Evolutionary conservation across 768 basidiomycete species (phyloP), one percentile per base, ranked within the genome.

Genomic region (Kwoniella europaea): DNA sequence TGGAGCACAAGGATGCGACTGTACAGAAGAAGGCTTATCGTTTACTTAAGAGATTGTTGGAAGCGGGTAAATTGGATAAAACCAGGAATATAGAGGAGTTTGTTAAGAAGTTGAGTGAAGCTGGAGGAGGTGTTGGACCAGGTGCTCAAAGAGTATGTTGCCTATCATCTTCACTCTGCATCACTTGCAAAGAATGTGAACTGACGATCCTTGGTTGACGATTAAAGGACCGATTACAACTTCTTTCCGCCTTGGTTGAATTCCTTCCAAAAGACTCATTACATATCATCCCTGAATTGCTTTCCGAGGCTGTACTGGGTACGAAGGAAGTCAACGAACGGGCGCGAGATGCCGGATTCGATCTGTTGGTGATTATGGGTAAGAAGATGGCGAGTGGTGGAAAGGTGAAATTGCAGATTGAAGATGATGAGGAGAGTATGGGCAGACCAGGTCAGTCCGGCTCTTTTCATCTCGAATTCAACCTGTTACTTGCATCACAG

Each of bases 311-410:
- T 15, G 92, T 98, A 10, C 85, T 99, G 29, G 94, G 92, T 1
- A 98, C 95, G 13, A 99, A 99, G 82, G 96, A 99, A 81, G 92
- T 94, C 3, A 96, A 96, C 43, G 94, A 94, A 82, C 94, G 92
- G 78, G 90, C 94, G 0, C 88, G 97, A 59, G 87, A 87, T 62
- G 93, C 91, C 4, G 94, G 95, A 1, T 99, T 96, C 81, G 93
- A 95, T 13, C 84, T 97, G 56, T 87, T 98, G 61, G 88, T 98
- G 12, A 88, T 89, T 7, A 96, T 99, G 94, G 97, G 93, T 2
- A 86, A 86, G 76, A 97, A 94, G 85, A 97, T 98, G 94, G 87
- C 86, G 42, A 84, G 87, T 67, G 97, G 96, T 15, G 97, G 96
- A 44, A 84, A 90, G 10, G 92, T 98, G 42, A 90, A 89, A 81